Evolutionary conservation across 176 grass and related monocot species (phyloP).

Genomic region (Eleusine coracana): DNA sequence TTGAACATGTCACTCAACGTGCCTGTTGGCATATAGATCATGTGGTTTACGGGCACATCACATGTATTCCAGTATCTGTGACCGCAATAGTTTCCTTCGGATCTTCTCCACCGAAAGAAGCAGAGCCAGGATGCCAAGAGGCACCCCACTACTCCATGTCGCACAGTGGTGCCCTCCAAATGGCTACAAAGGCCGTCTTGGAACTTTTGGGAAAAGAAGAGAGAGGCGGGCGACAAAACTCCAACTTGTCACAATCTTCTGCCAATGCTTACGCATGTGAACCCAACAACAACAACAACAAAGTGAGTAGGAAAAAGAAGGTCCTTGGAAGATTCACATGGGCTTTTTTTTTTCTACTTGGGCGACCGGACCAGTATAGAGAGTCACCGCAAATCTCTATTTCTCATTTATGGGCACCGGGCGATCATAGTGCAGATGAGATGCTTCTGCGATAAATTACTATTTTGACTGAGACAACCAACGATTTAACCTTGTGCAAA

Average conservation of each 20-base stretch:
- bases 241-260: not conserved
- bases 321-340: not conserved
- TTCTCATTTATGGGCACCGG: too few species aligned
- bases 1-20: not conserved
- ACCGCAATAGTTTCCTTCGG: not conserved
- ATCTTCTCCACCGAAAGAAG: not conserved
- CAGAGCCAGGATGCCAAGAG: not conserved
- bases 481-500: too few species aligned
- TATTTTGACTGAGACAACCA: too few species aligned
- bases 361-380: not conserved
- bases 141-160: constrained; percentile 7
- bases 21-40: not conserved
- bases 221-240: not conserved
- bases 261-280: constrained; percentile 3
- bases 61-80: not conserved
- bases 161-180: not conserved
- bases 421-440: too few species aligned
- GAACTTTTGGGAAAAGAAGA: not conserved
- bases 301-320: not conserved
- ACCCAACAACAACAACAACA: not conserved
- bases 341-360: too few species aligned
- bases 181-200: not conserved
- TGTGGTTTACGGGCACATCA: not conserved
- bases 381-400: too few species aligned
- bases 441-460: too few species aligned